Evolutionary conservation across 2,329 filamentous ascomycete genomes (phyloP), one percentile per base, ranked within the genome.

Genomic region (Chrysoporthe austroafricana): DNA sequence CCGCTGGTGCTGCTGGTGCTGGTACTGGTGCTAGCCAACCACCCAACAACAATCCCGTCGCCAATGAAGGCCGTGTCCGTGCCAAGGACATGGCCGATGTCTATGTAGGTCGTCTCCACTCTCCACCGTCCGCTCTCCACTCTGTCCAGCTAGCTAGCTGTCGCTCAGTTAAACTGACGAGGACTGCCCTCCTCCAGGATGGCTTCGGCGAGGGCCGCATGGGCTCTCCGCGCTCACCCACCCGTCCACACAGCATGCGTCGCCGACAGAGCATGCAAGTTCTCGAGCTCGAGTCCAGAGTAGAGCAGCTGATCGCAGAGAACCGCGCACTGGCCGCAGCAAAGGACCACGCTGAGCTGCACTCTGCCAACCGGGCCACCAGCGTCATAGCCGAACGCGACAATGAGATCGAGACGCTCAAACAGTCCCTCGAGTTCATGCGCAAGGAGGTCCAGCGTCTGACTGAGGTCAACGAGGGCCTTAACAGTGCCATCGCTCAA

Each of bases 181-280:
- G 32, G 26, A 60, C 39, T 60, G 57, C 58, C 67, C 26, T 66
- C 58, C 18, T 68, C 63, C 69, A 97, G 94, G 94, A 97, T 87
- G 95, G 93, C 82, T 94, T 89, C 84, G 95, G 95, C 81, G 93
- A 97, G 82, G 93, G 92, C 80, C 92, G 87, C 76, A 87, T 91
- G 77, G 90, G 90, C 77, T 97, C 94, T 77, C 94, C 95, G 76
- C 90, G 91, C 75, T 98, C 96, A 75, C 96, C 96, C 66, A 97
- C 93, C 73, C 90, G 95, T 80, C 94, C 96, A 74, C 93, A 94
- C 76, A 97, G 94, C 84, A 92, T 99, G 87, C 94, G 95, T 74
- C 94, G 95, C 77, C 92, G 95, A 77, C 96, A 97, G 81, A 98
- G 95, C 85, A 95, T 98, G 90, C 95, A 98, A 81, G 89, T 95